Percentiles rank a stretch among this genome's conserved stretches.
Evolutionary conservation across 192 early-diverging fungal species (phyloP).

Genomic region (Coemansia umbellata): DNA sequence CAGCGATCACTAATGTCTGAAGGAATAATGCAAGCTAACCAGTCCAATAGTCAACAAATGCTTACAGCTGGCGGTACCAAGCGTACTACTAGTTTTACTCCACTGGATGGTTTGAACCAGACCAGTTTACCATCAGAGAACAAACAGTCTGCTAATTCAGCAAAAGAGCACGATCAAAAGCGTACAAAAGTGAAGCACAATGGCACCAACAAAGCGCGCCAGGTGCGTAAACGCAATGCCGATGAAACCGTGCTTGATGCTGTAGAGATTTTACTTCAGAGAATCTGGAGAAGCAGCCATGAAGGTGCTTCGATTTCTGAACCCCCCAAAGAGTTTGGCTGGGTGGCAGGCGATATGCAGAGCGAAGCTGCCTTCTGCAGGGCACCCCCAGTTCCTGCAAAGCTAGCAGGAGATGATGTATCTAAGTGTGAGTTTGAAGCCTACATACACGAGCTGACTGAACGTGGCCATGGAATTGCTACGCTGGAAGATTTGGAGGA

Average conservation of each 20-base stretch:
- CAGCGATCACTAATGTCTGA: too few relatives aligned
- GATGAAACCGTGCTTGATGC: constrained; percentile 37
- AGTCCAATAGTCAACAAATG: too few relatives aligned
- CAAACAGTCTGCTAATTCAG: not conserved
- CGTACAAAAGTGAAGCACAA: constrained; percentile 17
- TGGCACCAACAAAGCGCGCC: constrained; percentile 6
- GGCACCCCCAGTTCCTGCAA: constrained; percentile 26
- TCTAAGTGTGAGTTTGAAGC: constrained; percentile 35
- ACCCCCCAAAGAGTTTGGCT: constrained; percentile 31
- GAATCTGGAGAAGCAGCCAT: constrained; percentile 4
- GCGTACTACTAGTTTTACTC: not conserved
- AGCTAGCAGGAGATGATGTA: constrained; percentile 26
- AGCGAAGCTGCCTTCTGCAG: constrained; percentile 30
- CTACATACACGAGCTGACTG: constrained; percentile 38
- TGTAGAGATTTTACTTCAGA: constrained; percentile 24
- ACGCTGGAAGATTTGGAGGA: constrained; percentile 29
- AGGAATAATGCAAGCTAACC: too few relatives aligned
- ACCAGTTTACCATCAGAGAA: too few relatives aligned
- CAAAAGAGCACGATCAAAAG: constrained; percentile 15
- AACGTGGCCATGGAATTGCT: constrained; percentile 39
- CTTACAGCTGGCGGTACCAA: not conserved
- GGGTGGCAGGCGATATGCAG: constrained; percentile 20
- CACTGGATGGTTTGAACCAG: not conserved
- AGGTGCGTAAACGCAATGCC: constrained; percentile 25
- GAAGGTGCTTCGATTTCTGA: not conserved